Conservation (phyloP, 176 grass and related monocot genomes). For the Hyparrhenia diplandra region DNA sequence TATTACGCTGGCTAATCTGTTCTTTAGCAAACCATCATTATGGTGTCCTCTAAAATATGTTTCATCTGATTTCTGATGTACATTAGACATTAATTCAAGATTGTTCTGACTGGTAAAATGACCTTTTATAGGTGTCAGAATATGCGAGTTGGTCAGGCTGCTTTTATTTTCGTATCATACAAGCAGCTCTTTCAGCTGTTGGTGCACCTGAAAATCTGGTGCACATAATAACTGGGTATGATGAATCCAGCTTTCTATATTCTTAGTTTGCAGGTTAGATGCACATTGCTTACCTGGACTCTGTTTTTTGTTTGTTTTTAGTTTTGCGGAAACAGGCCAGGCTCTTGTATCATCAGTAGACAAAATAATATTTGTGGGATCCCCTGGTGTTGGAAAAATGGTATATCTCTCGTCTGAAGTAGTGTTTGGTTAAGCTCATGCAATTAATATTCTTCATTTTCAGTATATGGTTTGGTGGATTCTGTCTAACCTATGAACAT, state of each 20-base stretch:
- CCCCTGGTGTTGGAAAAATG: conserved; percentile 95
- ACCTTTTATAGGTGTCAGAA: conserved; percentile 67
- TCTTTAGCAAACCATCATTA: neutral
- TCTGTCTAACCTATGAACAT: neutral
- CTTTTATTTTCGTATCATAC: conserved; percentile 96
- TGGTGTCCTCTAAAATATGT: neutral
- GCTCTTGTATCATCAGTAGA: conserved; percentile 93
- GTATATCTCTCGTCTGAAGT: conserved; percentile 40
- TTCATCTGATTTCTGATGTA: conserved; percentile 4
- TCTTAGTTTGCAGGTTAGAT: conserved; percentile 11
- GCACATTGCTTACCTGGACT: neutral
- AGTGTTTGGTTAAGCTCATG: conserved; percentile 15
- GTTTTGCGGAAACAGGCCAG: conserved; percentile 98
- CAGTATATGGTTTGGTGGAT: conserved; percentile 4
- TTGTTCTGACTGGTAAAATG: conserved; percentile 20
- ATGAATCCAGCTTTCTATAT: neutral
- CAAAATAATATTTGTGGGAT: conserved; percentile 99
- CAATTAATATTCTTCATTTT: conserved; percentile 5
- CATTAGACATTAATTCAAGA: neutral
- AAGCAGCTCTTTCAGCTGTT: conserved; percentile 92
- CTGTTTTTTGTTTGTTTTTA: conserved; percentile 26
- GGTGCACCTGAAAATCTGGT: conserved; percentile 94
- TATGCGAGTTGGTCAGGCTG: conserved; percentile 97
- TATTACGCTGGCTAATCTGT: neutral
- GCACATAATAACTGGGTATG: conserved; percentile 92